A percentile compares a stretch with the other conserved stretches of the same genome.
Conservation (phyloP, 495 filamentous ascomycete genomes). For the Achaetomiella virescens region DNA sequence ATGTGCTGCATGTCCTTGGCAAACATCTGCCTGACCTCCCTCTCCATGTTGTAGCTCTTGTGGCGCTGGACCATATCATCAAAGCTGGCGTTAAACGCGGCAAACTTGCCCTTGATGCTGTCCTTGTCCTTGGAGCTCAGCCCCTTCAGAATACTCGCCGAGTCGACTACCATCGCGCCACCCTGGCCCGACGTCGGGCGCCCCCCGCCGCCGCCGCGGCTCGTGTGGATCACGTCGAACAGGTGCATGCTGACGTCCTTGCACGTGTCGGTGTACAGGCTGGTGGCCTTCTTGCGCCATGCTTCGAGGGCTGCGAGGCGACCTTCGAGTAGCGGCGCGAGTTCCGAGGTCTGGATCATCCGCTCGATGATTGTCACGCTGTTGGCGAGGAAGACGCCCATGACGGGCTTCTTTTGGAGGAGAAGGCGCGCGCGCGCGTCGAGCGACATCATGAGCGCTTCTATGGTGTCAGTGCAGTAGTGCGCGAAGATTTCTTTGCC, state of each 20-base stretch:
- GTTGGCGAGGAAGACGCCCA: conserved; percentile 90
- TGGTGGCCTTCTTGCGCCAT: conserved; percentile 80
- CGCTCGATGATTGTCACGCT: conserved; percentile 79
- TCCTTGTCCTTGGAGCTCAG: conserved; percentile 87
- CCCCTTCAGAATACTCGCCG: conserved; percentile 71
- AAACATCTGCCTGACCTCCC: conserved; percentile 74
- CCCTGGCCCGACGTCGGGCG: conserved; percentile 65
- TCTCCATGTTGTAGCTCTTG: conserved; percentile 75
- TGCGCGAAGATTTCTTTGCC: conserved; percentile 81
- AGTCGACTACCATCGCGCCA: conserved; percentile 56
- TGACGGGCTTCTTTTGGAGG: conserved; percentile 68
- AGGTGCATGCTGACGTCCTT: conserved; percentile 78
- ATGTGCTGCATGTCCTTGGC: conserved; percentile 77
- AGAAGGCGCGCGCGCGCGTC: conserved; percentile 67
- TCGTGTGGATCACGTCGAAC: conserved; percentile 89
- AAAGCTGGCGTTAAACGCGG: conserved; percentile 80
- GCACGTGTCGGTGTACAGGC: conserved; percentile 81
- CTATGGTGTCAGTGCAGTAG: conserved; percentile 80
- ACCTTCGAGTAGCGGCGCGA: conserved; percentile 62
- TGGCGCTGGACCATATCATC: conserved; percentile 80
- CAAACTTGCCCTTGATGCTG: conserved; percentile 90
- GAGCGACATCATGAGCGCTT: conserved; percentile 68
- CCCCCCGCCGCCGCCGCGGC: conserved; percentile 38
- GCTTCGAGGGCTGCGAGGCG: conserved; percentile 61
- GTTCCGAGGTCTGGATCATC: conserved; percentile 75